Evolutionary conservation across 2,329 filamentous ascomycete genomes (phyloP).

Genomic region (Coniochaeta pulveracea): DNA sequence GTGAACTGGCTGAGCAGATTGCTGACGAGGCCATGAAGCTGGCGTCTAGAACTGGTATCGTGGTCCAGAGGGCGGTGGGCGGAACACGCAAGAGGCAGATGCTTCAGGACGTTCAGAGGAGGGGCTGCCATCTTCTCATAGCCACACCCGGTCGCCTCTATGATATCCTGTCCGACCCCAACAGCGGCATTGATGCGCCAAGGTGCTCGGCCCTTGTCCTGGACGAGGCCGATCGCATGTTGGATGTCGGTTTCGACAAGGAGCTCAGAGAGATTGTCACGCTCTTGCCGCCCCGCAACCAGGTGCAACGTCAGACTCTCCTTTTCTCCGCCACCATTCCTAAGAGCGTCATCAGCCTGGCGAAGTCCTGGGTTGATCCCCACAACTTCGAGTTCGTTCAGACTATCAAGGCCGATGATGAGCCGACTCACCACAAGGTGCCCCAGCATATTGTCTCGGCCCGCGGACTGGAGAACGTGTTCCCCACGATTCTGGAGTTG

Average conservation of each 20-base stretch:
- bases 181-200: slow-evolving; percentile 53
- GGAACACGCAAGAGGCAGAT: slow-evolving; percentile 68
- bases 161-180: slow-evolving; percentile 63
- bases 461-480: slow-evolving; percentile 59
- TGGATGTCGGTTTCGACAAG: slow-evolving; percentile 78
- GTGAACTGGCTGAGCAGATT: slow-evolving; percentile 74
- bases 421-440: slow-evolving; percentile 73
- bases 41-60: slow-evolving; percentile 50
- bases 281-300: slow-evolving; percentile 48
- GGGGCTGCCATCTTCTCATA: slow-evolving; percentile 82
- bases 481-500: slow-evolving; percentile 70
- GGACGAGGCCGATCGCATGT: slow-evolving; percentile 95
- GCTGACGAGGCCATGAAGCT: slow-evolving; percentile 67
- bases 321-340: slow-evolving; percentile 95
- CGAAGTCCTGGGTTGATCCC: slow-evolving; percentile 65
- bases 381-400: slow-evolving; percentile 79
- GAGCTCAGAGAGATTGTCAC: slow-evolving; percentile 51
- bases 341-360: slow-evolving; percentile 67
- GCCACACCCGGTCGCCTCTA: slow-evolving; percentile 81
- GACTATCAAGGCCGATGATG: slow-evolving; percentile 73
- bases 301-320: slow-evolving; percentile 73
- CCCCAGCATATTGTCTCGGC: slow-evolving; percentile 67
- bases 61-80: slow-evolving; percentile 71
- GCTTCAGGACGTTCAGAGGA: slow-evolving; percentile 52
- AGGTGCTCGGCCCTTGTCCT: slow-evolving; percentile 89